Conservation (phyloP, 2,329 filamentous ascomycete species). For the Microsporum canis region DNA sequence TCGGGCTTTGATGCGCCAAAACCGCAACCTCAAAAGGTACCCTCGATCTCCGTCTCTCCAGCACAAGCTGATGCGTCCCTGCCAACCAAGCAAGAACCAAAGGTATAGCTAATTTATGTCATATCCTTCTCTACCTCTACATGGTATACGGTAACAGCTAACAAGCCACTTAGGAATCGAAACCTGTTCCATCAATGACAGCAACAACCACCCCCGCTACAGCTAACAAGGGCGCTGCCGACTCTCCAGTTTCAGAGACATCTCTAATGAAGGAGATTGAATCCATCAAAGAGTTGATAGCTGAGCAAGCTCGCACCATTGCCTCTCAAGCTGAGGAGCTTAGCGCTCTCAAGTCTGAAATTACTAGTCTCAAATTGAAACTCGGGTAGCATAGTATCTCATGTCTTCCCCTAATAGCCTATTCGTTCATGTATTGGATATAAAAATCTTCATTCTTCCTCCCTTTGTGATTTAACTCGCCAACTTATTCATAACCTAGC, state of each 20-base stretch:
- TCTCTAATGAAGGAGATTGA: conserved; percentile 55
- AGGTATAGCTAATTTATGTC: background rate
- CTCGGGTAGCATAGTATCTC: conserved; percentile 38
- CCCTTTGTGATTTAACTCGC: background rate
- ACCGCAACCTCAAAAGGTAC: conserved; percentile 59
- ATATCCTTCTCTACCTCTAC: background rate
- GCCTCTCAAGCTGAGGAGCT: conserved; percentile 68
- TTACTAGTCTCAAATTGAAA: conserved; percentile 70
- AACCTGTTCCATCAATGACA: background rate
- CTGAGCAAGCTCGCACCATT: conserved; percentile 67
- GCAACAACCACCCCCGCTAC: background rate
- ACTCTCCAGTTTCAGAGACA: conserved; percentile 21
- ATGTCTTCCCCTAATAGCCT: background rate
- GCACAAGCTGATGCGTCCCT: conserved; percentile 13
- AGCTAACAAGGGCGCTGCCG: background rate
- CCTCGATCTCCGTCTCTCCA: conserved; percentile 22
- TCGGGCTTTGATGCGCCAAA: conserved; percentile 83
- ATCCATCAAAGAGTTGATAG: conserved; percentile 66
- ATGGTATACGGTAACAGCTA: background rate
- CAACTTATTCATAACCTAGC: background rate
- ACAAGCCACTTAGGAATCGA: background rate
- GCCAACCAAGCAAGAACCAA: conserved; percentile 3
- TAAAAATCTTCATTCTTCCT: background rate
- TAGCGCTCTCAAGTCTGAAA: conserved; percentile 55
- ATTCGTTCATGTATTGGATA: background rate